Percentiles rank a stretch among this genome's conserved stretches.
phyloP scores from a whole-genome alignment of 1,284 basidiomycete genomes.

The Pseudozyma thailandica region DNA sequence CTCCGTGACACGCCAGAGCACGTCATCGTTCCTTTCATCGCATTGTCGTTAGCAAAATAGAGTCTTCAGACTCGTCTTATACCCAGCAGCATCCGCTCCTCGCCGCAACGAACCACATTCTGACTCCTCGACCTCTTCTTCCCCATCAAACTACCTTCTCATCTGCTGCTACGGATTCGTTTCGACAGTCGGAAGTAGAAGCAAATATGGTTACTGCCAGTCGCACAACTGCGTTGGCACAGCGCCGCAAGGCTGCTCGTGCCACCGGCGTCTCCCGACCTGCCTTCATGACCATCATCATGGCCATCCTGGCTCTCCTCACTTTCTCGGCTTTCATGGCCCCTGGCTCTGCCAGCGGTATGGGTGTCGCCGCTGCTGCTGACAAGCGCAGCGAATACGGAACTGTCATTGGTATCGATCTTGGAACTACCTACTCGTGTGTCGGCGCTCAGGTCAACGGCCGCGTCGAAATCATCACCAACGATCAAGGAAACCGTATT shows the following conservation, averaged over 20 bases:
- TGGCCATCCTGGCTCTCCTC: conserved; percentile 59
- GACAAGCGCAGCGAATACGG: conserved; percentile 74
- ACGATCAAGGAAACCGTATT: conserved; percentile 71
- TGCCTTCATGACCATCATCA: conserved; percentile 54
- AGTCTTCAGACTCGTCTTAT: neutral
- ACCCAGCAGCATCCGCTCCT: neutral
- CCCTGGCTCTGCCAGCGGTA: conserved; percentile 42
- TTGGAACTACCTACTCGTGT: conserved; percentile 72
- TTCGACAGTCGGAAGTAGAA: conserved; percentile 38
- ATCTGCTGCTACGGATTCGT: neutral
- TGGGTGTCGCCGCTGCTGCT: conserved; percentile 60
- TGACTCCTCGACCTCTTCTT: neutral
- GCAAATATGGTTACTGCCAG: conserved; percentile 33
- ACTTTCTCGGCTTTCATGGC: conserved; percentile 53
- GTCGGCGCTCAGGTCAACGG: conserved; percentile 83
- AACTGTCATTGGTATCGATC: conserved; percentile 85
- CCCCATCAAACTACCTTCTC: neutral
- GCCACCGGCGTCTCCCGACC: conserved; percentile 41
- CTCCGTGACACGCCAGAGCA: neutral
- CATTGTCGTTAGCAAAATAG: neutral
- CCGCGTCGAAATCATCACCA: conserved; percentile 68
- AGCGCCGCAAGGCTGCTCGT: conserved; percentile 46
- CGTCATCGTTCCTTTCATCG: neutral
- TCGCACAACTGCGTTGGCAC: conserved; percentile 41
- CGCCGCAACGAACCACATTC: neutral